Evolutionary conservation across 139 green algal species (phyloP).

Genomic region (Chlamydomonas schloesseri): DNA sequence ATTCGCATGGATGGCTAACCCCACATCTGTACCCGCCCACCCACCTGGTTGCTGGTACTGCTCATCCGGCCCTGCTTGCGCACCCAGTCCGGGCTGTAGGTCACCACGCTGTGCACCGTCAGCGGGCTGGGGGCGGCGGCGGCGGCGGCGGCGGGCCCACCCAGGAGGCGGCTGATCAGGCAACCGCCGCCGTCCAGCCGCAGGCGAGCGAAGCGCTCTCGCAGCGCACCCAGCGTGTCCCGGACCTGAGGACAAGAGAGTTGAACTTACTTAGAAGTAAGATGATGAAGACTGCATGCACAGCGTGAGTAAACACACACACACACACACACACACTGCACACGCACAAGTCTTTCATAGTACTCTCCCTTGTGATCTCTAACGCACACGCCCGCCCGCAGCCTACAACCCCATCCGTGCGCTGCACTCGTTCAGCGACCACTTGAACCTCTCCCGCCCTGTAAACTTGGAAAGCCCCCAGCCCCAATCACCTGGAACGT

Average conservation of each 20-base stretch:
- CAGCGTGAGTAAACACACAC: no score
- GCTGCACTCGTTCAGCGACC: slow-evolving; percentile 84
- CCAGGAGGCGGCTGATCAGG: slow-evolving; percentile 14
- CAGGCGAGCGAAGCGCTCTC: slow-evolving; percentile 66
- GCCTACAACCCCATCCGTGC: slow-evolving; percentile 79
- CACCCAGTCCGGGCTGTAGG: slow-evolving; percentile 48
- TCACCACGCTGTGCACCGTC: slow-evolving; percentile 58
- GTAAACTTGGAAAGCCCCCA: not conserved
- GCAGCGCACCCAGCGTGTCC: slow-evolving; percentile 77
- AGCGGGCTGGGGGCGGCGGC: not conserved
- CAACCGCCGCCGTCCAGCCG: slow-evolving; percentile 52
- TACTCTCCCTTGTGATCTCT: no score
- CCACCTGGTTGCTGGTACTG: slow-evolving; percentile 85
- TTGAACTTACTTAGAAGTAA: no score
- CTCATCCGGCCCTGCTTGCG: slow-evolving; percentile 69
- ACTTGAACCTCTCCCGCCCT: no score
- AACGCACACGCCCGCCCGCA: slow-evolving; percentile 27
- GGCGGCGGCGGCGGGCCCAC: not conserved
- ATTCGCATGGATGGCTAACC: no score
- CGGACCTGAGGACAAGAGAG: slow-evolving; percentile 64
- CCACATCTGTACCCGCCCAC: no score
- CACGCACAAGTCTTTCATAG: no score
- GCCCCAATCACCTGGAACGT: slow-evolving; percentile 72
- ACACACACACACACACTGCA: no score
- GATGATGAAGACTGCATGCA: no score